These are phyloP conservation scores for Clarireedia hainanense DNA, from an alignment of 2,329 filamentous ascomycete species.

Conservation along the genomic window DNA sequence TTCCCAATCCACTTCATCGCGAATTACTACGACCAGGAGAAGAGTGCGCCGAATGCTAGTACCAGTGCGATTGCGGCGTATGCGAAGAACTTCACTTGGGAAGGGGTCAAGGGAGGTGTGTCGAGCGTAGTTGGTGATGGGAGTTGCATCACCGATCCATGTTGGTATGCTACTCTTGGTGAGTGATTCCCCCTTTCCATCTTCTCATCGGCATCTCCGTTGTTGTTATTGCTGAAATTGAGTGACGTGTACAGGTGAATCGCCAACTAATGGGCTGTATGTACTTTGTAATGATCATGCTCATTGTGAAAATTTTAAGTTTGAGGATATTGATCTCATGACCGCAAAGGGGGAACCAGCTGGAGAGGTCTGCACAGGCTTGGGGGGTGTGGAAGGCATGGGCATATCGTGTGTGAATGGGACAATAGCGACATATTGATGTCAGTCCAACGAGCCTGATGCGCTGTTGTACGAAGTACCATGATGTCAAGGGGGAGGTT, in stretches of 20 bases:
- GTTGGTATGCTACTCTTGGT: constrained; percentile 5
- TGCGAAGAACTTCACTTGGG: neutral
- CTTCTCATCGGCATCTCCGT: too few relatives aligned
- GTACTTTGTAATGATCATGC: neutral
- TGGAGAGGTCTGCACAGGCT: neutral
- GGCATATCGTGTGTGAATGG: neutral
- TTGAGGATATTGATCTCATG: neutral
- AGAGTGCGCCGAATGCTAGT: neutral
- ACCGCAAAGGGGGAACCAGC: neutral
- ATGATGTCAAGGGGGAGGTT: too few relatives aligned
- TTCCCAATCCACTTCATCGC: constrained; percentile 5
- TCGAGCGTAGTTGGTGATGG: neutral
- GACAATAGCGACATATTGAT: neutral
- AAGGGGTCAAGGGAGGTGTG: neutral
- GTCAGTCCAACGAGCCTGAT: too few relatives aligned
- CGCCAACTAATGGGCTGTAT: neutral
- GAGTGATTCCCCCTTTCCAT: neutral
- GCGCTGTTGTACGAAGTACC: too few relatives aligned
- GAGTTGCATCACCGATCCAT: neutral
- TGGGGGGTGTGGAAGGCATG: neutral
- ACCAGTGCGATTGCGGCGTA: neutral
- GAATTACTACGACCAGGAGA: constrained; percentile 4
- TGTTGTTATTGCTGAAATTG: neutral
- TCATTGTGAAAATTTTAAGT: constrained; percentile 5
- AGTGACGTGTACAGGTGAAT: neutral